These are phyloP conservation scores for Oryza meridionalis DNA, from an alignment of 176 grass and related monocot genomes.

Conservation along the genomic window DNA sequence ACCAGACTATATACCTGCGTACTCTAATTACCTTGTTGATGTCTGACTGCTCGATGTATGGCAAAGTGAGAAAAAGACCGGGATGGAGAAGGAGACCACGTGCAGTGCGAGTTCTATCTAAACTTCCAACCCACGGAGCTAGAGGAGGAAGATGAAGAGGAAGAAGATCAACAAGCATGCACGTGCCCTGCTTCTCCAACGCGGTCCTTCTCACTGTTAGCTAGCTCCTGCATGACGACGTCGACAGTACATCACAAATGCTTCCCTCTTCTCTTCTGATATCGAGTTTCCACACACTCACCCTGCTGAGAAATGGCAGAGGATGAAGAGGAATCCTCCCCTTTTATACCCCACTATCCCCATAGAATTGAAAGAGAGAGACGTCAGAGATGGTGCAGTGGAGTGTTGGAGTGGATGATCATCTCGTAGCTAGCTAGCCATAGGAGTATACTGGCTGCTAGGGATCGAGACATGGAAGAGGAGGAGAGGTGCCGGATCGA, in stretches of 20 bases:
- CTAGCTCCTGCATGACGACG: neutral
- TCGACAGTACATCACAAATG: neutral
- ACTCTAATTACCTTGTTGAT: neutral
- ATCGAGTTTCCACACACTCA: constrained; percentile 20
- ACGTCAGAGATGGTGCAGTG: neutral
- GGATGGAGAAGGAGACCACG: constrained; percentile 65
- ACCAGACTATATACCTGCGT: neutral
- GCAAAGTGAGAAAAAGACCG: constrained; percentile 46
- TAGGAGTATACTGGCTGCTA: neutral
- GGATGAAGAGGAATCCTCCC: neutral
- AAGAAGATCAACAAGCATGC: constrained; percentile 28
- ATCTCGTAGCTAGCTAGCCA: neutral
- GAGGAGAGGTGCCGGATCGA: neutral
- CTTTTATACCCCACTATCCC: constrained; percentile 12
- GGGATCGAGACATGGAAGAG: neutral
- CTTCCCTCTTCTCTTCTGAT: constrained; percentile 26
- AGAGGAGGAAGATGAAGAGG: neutral
- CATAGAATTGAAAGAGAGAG: neutral
- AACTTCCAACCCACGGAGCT: neutral
- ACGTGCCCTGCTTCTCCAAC: constrained; percentile 79
- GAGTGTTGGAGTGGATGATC: constrained; percentile 1
- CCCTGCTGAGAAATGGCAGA: neutral
- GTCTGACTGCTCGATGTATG: neutral
- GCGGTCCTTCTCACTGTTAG: constrained; percentile 29
- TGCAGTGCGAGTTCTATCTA: constrained; percentile 18